Conservation (phyloP, 352 stramenopile genomes). For the Phytophthora fragariae region DNA sequence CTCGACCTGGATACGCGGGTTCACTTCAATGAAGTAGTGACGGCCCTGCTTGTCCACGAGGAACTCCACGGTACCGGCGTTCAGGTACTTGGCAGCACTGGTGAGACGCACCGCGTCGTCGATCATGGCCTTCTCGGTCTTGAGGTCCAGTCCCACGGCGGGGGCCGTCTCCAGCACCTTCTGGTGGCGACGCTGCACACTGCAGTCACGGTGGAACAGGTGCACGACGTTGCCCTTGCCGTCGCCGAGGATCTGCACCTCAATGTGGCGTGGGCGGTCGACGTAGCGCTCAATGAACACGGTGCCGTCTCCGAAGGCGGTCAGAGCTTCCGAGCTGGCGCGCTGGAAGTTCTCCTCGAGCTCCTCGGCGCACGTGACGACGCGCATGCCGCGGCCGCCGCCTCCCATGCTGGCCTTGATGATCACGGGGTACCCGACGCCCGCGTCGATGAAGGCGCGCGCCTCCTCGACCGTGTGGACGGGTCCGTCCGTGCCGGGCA, state of each 20-base stretch:
- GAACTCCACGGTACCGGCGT: slow-evolving; percentile 99
- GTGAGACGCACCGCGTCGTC: slow-evolving; percentile 93
- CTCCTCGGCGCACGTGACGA: slow-evolving; percentile 86
- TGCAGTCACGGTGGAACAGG: slow-evolving; percentile 98
- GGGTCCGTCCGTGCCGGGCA: slow-evolving; percentile 91
- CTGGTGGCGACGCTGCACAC: slow-evolving; percentile 97
- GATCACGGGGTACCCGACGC: slow-evolving; percentile 95
- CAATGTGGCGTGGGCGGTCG: slow-evolving; percentile 95
- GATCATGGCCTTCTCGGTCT: slow-evolving; percentile 93
- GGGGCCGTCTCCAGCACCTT: slow-evolving; percentile 97
- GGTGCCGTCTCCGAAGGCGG: slow-evolving; percentile 94
- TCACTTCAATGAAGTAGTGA: slow-evolving; percentile 99
- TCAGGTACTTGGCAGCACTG: slow-evolving; percentile 93
- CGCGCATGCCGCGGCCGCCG: slow-evolving; percentile 97
- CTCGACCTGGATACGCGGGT: slow-evolving; percentile 97
- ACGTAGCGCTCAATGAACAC: slow-evolving; percentile 98
- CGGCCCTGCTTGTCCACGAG: slow-evolving; percentile 93
- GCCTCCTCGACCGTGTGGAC: slow-evolving; percentile 92
- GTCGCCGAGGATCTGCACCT: slow-evolving; percentile 98
- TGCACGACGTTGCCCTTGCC: slow-evolving; percentile 94
- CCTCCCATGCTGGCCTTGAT: slow-evolving; percentile 98
- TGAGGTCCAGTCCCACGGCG: slow-evolving; percentile 81
- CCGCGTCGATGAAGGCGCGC: slow-evolving; percentile 89
- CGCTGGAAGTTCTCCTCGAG: slow-evolving; percentile 90
- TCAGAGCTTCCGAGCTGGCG: slow-evolving; percentile 86